Evolutionary conservation across 2,329 filamentous ascomycete species (phyloP).

Genomic region (Xylaria digitata): DNA sequence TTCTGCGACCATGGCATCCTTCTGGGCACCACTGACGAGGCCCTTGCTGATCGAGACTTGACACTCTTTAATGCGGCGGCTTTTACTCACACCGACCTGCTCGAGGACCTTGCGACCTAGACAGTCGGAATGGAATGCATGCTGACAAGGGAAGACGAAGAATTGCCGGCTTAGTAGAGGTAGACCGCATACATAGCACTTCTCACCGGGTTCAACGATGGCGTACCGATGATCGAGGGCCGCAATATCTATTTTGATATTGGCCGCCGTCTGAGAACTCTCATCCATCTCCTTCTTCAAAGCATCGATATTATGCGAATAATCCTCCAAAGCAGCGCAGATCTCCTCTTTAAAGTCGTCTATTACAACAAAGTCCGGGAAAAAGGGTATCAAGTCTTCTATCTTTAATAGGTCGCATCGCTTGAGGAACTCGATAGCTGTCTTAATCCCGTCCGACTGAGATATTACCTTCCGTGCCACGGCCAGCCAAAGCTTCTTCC

Average conservation of each 20-base stretch:
- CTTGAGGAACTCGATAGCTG: slow-evolving; percentile 92
- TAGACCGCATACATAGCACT: slow-evolving; percentile 88
- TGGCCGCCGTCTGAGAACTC: slow-evolving; percentile 84
- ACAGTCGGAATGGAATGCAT: slow-evolving; percentile 97
- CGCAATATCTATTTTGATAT: slow-evolving; percentile 91
- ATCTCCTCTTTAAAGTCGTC: slow-evolving; percentile 99
- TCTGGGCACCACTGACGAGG: slow-evolving; percentile 73
- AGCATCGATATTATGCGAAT: slow-evolving; percentile 87
- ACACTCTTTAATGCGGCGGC: slow-evolving; percentile 83
- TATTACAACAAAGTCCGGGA: slow-evolving; percentile 97
- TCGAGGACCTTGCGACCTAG: slow-evolving; percentile 87
- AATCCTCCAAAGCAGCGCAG: slow-evolving; percentile 91
- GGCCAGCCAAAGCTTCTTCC: slow-evolving; percentile 95
- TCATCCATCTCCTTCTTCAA: slow-evolving; percentile 97
- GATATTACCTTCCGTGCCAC: slow-evolving; percentile 95
- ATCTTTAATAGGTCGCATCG: slow-evolving; percentile 92
- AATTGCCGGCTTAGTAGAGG: slow-evolving; percentile 92
- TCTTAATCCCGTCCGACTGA: slow-evolving; percentile 86
- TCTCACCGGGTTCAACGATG: slow-evolving; percentile 95
- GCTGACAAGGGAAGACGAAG: slow-evolving; percentile 98
- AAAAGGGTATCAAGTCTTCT: slow-evolving; percentile 97
- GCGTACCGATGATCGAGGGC: slow-evolving; percentile 89
- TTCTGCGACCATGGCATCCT: slow-evolving; percentile 87
- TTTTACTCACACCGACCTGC: slow-evolving; percentile 79
- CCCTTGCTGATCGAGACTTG: slow-evolving; percentile 86